Conservation (phyloP, 306 rosid genomes). For the Adenanthera pavonina region DNA sequence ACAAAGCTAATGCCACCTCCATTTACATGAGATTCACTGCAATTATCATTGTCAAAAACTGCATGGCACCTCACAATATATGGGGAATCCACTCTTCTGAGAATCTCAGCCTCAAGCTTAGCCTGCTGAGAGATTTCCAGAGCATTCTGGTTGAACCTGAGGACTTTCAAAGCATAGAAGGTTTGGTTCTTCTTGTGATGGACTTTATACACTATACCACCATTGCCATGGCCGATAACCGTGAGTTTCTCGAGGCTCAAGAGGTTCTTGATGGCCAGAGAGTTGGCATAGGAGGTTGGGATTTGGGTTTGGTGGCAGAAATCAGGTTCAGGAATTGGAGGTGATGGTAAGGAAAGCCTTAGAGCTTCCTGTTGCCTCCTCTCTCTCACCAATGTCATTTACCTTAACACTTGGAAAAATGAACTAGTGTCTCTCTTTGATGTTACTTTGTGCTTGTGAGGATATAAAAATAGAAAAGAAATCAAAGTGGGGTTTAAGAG, state of each 20-base stretch:
- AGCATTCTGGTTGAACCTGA: conserved; percentile 42
- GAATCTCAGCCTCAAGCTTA: conserved; percentile 62
- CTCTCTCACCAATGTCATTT: conserved; percentile 35
- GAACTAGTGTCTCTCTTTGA: background rate
- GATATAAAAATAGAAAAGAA: background rate
- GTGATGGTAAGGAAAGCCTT: conserved; percentile 60
- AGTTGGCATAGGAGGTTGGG: conserved; percentile 35
- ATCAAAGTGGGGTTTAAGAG: conserved; percentile 16
- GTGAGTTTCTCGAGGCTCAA: conserved; percentile 58
- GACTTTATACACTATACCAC: conserved; percentile 70
- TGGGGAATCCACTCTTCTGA: conserved; percentile 55
- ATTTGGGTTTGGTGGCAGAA: conserved; percentile 35
- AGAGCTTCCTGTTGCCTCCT: conserved; percentile 63
- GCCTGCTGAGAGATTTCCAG: conserved; percentile 42
- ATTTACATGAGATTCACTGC: background rate
- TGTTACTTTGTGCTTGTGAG: background rate
- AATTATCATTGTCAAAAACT: conserved; percentile 46
- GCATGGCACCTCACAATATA: conserved; percentile 61
- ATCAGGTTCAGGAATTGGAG: background rate
- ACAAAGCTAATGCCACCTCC: conserved; percentile 48
- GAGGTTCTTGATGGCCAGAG: conserved; percentile 46
- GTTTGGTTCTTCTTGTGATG: conserved; percentile 50
- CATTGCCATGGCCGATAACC: conserved; percentile 65
- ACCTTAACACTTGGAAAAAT: background rate
- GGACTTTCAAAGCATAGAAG: conserved; percentile 64